Evolutionary conservation across 2,329 filamentous ascomycete genomes (phyloP), one percentile per base, ranked within the genome.

Genomic region (Colletotrichum lentis): DNA sequence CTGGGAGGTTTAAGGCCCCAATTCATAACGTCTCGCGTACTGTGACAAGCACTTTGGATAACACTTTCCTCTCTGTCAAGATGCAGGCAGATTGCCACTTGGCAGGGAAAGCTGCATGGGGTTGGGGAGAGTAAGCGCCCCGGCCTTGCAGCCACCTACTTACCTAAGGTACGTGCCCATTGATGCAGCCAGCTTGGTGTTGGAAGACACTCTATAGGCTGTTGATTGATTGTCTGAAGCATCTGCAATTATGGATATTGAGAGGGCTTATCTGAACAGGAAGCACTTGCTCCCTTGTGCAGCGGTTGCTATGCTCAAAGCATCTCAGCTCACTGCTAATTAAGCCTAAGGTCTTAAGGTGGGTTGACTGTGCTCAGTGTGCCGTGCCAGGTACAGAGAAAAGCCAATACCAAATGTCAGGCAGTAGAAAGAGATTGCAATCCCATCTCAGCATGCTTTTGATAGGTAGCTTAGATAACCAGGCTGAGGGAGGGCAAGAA

Each of bases 1-100:
- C 44, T 24, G 49, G 54, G 24, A 57, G 54, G 24, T 27, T 47
- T 50, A 20, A 66, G 66, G 50, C 39, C 55, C 37, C n/a, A 44
- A 66, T 56, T 65, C 66, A 66, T 56, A 52, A 39, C 44, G 46
- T 53, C 59, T 63, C 61, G 44, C 50, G 27, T 55, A 69, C 66
- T 61, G 55, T 69, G 44, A 66, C 50, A 52, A 66, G 62, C 62
- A 57, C 49, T 22, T 61, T 57, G 62, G 35, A 44, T 61, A 50
- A 50, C 50, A 41, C 55, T 56, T 65, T 58, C 55, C 27, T 47
- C 37, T 41, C 41, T n/a, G 35, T 47, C 53, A 39, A 39, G 52
- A 57, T 65, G 37, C 50, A 61, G 62, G 37, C 50, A 61, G 62
- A 61, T 66, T 69, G 66, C 66, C 66, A 57, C 50, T 46, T 50